These are phyloP conservation scores for Penicillium vulpinum DNA, from an alignment of 2,329 filamentous ascomycete genomes.

Conservation along the genomic window DNA sequence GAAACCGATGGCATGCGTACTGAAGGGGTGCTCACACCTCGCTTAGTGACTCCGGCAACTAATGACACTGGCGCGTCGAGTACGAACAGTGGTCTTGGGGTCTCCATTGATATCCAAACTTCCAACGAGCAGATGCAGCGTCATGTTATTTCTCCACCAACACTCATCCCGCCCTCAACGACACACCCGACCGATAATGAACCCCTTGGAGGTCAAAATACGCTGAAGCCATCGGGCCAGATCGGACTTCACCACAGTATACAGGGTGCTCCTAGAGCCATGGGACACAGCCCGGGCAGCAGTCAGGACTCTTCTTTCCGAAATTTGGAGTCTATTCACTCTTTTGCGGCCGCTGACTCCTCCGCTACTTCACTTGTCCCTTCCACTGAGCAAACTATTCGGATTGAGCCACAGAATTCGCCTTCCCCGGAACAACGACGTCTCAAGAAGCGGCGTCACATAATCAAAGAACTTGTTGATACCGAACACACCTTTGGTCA, in stretches of 20 bases:
- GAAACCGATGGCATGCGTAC: slow-evolving; percentile 26
- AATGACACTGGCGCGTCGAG: slow-evolving; percentile 23
- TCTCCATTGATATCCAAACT: slow-evolving; percentile 45
- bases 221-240: background rate
- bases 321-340: slow-evolving; percentile 30
- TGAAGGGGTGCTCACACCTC: slow-evolving; percentile 31
- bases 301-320: slow-evolving; percentile 42
- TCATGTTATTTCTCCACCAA: background rate
- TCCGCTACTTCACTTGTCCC: slow-evolving; percentile 41
- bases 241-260: background rate
- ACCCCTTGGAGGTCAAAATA: background rate
- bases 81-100: slow-evolving; percentile 41
- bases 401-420: slow-evolving; percentile 25
- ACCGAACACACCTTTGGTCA: slow-evolving; percentile 89
- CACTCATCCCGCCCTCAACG: background rate
- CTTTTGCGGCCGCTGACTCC: slow-evolving; percentile 35
- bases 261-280: slow-evolving; percentile 16
- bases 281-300: slow-evolving; percentile 31
- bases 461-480: slow-evolving; percentile 88
- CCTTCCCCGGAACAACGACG: slow-evolving; percentile 50
- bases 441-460: slow-evolving; percentile 76
- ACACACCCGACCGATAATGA: background rate
- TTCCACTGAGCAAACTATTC: slow-evolving; percentile 30
- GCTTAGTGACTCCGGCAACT: slow-evolving; percentile 15
- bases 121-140: slow-evolving; percentile 3